These are phyloP conservation scores for Anastatica hierochuntica DNA, from an alignment of 345 rosid species.

Conservation along the genomic window DNA sequence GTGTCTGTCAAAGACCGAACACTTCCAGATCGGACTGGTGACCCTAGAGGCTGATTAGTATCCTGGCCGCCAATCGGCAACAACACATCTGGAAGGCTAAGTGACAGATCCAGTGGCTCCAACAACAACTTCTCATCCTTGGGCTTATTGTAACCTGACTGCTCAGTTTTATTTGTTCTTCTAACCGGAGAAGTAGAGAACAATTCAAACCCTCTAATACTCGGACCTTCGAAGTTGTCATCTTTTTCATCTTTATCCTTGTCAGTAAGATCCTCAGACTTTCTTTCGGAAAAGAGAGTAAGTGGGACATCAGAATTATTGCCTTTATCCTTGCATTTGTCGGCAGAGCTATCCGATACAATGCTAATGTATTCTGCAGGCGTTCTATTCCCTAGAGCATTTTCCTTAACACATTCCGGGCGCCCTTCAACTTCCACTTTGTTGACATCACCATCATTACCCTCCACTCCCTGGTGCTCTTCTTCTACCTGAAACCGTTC, in stretches of 20 bases:
- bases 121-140: constrained; percentile 53
- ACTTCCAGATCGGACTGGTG: constrained; percentile 74
- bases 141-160: constrained; percentile 32
- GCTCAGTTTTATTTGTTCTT: constrained; percentile 40
- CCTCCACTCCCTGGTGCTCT: constrained; percentile 26
- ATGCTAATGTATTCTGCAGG: constrained; percentile 15
- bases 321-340: constrained; percentile 49
- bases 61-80: constrained; percentile 65
- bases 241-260: constrained; percentile 32
- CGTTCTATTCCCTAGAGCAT: constrained; percentile 21
- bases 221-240: constrained; percentile 66
- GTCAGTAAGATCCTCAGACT: constrained; percentile 26
- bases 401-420: constrained; percentile 24
- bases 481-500: constrained; percentile 28
- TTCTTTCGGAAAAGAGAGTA: constrained; percentile 31
- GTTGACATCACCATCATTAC: constrained; percentile 34
- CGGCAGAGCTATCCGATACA: constrained; percentile 25
- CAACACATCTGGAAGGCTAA: constrained; percentile 82
- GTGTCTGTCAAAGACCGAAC: constrained; percentile 64
- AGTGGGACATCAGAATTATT: constrained; percentile 47
- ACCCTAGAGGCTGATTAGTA: constrained; percentile 42
- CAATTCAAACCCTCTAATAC: constrained; percentile 77
- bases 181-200: constrained; percentile 69
- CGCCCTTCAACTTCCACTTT: constrained; percentile 31
- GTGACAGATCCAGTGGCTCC: constrained; percentile 90